Evolutionary conservation across 2,329 filamentous ascomycete genomes (phyloP), one percentile per base, ranked within the genome.

Genomic region (Alternaria panax): DNA sequence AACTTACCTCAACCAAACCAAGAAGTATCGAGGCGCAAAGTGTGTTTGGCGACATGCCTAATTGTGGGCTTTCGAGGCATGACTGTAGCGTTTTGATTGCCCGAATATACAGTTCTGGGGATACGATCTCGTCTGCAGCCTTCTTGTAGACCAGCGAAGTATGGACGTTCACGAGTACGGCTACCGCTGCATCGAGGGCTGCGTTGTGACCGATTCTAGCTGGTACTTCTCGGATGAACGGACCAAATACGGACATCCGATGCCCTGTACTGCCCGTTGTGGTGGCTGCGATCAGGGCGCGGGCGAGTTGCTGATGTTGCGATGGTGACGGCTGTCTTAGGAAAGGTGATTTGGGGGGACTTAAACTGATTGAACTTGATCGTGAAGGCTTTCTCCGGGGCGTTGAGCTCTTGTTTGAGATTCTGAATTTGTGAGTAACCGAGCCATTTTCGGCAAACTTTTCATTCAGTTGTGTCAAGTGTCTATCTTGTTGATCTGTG

Each of bases 1-100:
- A 58, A 16, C 43, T 50, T 48, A 76, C 74, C 58, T 77, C 74
- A 16, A 77, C 73, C 14, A 77, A 43, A 6, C 73, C 69, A 7
- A 77, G 62, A 2, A 76, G 63, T 30, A 77, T 66, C 6, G 72
- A 70, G 43, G 74, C 74, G 54, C 74, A 75, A 7, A 77, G 70
- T 5, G 74, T 77, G 50, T 76, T 75, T 1, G 73, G 64, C 5
- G 73, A 77, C 60, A 72, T 65, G 11, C 72, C 71, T 40, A 75
- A 52, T n/a, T 59, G 51, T 3, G 66, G 66, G 52, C 75, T 66
- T 47, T 74, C 72, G 12, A 76, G 64, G 34, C 67, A 71, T 30
- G 40, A 51, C 40, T 76, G 71, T 14, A 77, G 54, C 8, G 56
- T 68, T 46, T 70, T 73, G 27, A 77, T 72, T 3, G 74, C 74